These are phyloP conservation scores for Neofusicoccum ribis DNA, from an alignment of 2,329 filamentous ascomycete genomes.

Conservation along the genomic window DNA sequence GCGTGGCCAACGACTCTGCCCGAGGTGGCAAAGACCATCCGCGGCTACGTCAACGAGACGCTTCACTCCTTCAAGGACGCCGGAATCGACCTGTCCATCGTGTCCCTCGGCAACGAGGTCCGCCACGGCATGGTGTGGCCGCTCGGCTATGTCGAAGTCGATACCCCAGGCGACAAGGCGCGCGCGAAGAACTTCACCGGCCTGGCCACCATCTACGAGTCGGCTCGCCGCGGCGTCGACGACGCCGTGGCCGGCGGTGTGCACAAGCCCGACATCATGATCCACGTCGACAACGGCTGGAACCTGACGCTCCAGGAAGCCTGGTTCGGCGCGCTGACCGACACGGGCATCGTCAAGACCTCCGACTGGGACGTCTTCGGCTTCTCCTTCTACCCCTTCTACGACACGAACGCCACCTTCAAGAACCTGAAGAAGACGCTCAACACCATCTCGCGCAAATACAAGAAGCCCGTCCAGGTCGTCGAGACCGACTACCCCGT, in stretches of 20 bases:
- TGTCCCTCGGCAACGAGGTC: slow-evolving; percentile 75
- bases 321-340: slow-evolving; percentile 53
- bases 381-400: slow-evolving; percentile 74
- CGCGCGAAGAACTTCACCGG: slow-evolving; percentile 48
- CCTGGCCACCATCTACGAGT: slow-evolving; percentile 64
- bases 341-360: slow-evolving; percentile 50
- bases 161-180: slow-evolving; percentile 49
- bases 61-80: slow-evolving; percentile 61
- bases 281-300: slow-evolving; percentile 75
- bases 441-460: slow-evolving; percentile 60
- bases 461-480: slow-evolving; percentile 66
- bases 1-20: slow-evolving; percentile 62
- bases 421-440: slow-evolving; percentile 57
- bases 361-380: slow-evolving; percentile 71
- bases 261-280: slow-evolving; percentile 66
- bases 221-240: slow-evolving; percentile 64
- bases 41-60: slow-evolving; percentile 67
- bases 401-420: slow-evolving; percentile 60
- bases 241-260: slow-evolving; percentile 54
- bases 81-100: slow-evolving; percentile 59
- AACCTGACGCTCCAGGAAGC: slow-evolving; percentile 65
- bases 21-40: slow-evolving; percentile 59
- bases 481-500: slow-evolving; percentile 72
- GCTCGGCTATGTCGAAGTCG: slow-evolving; percentile 49
- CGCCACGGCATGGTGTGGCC: slow-evolving; percentile 67